A percentile compares a stretch with the other conserved stretches of the same genome.
Conservation (phyloP, 2,329 filamentous ascomycete genomes). For the Claviceps maximensis region DNA sequence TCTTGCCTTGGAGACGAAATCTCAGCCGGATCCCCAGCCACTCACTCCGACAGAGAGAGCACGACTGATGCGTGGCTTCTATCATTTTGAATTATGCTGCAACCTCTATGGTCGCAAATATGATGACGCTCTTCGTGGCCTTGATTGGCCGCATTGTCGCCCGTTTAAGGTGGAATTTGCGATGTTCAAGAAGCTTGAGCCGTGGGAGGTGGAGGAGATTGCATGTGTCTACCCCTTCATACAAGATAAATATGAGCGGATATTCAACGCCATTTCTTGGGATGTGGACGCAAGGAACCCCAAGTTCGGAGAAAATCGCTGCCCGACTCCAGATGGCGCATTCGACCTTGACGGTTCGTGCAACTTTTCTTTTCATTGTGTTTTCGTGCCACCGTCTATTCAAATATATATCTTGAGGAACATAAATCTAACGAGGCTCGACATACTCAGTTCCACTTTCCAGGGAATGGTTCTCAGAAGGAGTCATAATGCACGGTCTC, state of each 20-base stretch:
- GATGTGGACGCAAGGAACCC: constrained; percentile 2
- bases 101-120: constrained; percentile 2
- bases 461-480: background rate
- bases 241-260: background rate
- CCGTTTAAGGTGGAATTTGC: background rate
- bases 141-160: background rate
- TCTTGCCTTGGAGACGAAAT: background rate
- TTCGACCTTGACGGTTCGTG: constrained; percentile 4
- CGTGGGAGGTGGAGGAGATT: constrained; percentile 6
- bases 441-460: background rate
- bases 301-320: background rate
- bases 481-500: background rate
- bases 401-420: background rate
- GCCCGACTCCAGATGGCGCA: background rate
- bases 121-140: background rate
- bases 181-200: background rate
- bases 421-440: background rate
- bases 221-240: background rate
- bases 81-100: constrained; percentile 8
- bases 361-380: background rate
- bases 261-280: background rate
- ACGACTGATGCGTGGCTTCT: constrained; percentile 5
- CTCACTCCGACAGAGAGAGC: constrained; percentile 2
- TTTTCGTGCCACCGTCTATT: background rate
- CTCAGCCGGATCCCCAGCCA: background rate